A percentile compares a stretch with the other conserved stretches of the same genome.
Conservation (phyloP, 1,284 basidiomycete genomes). For the Gomphus sp. region DNA sequence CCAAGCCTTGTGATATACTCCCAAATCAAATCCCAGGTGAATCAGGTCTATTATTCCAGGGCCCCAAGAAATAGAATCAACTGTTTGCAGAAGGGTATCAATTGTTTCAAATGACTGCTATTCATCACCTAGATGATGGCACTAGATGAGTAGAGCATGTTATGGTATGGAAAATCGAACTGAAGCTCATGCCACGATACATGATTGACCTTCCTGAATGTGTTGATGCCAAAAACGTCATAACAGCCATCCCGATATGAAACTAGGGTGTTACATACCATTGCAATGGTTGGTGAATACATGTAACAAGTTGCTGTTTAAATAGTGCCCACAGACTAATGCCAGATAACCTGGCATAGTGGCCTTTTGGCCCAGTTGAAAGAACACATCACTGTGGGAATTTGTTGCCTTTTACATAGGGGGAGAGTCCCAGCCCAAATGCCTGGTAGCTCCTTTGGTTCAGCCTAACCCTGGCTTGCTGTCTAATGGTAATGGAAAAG, state of each 20-base stretch:
- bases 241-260: background rate
- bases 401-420: too few species aligned
- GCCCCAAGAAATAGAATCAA: background rate
- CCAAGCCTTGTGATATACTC: background rate
- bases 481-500: background rate
- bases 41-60: background rate
- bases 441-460: background rate
- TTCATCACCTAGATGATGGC: background rate
- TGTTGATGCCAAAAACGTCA: background rate
- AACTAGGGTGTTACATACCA: too few species aligned
- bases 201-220: background rate
- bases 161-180: background rate
- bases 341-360: too few species aligned
- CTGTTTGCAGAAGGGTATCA: background rate
- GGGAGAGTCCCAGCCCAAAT: background rate
- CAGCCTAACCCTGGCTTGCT: background rate
- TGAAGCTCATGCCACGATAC: background rate
- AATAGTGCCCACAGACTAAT: too few species aligned
- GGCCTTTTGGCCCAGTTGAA: too few species aligned
- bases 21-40: too few species aligned
- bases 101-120: background rate
- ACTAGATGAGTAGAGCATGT: background rate
- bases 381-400: too few species aligned
- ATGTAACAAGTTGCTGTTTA: too few species aligned
- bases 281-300: too few species aligned